Conservation (phyloP, 805 yeast genomes). For the Suhomyces sp. region DNA sequence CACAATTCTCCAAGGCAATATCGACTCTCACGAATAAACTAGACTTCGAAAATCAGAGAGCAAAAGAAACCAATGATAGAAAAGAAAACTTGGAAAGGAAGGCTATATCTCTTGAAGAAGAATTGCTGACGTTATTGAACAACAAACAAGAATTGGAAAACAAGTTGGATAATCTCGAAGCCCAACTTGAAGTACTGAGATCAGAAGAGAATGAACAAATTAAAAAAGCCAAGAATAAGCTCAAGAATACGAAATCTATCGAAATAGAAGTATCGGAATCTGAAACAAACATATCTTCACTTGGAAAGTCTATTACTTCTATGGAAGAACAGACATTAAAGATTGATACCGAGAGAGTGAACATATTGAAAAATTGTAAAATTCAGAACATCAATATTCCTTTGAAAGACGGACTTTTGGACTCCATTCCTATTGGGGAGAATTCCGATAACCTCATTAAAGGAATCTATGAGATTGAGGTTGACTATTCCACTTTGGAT, state of each 20-base stretch:
- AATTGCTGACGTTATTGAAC: constrained; percentile 28
- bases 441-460: constrained; percentile 36
- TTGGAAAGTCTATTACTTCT: constrained; percentile 34
- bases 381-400: constrained; percentile 70
- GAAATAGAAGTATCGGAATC: constrained; percentile 39
- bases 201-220: constrained; percentile 18
- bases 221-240: constrained; percentile 15
- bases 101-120: constrained; percentile 33
- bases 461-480: constrained; percentile 46
- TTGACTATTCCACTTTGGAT: constrained; percentile 54
- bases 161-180: constrained; percentile 24
- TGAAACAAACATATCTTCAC: constrained; percentile 28
- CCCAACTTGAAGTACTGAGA: constrained; percentile 25
- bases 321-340: constrained; percentile 56
- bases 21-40: constrained; percentile 59
- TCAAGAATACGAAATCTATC: constrained; percentile 28
- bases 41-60: constrained; percentile 62
- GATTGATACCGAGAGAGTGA: constrained; percentile 53
- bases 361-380: constrained; percentile 68
- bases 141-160: constrained; percentile 31
- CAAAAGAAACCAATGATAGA: constrained; percentile 50
- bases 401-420: constrained; percentile 57
- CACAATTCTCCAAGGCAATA: constrained; percentile 61
- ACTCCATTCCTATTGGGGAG: constrained; percentile 59
- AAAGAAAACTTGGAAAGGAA: constrained; percentile 44